Evolutionary conservation across 2,329 filamentous ascomycete genomes (phyloP).

Genomic region (Colletotrichum tropicicola): DNA sequence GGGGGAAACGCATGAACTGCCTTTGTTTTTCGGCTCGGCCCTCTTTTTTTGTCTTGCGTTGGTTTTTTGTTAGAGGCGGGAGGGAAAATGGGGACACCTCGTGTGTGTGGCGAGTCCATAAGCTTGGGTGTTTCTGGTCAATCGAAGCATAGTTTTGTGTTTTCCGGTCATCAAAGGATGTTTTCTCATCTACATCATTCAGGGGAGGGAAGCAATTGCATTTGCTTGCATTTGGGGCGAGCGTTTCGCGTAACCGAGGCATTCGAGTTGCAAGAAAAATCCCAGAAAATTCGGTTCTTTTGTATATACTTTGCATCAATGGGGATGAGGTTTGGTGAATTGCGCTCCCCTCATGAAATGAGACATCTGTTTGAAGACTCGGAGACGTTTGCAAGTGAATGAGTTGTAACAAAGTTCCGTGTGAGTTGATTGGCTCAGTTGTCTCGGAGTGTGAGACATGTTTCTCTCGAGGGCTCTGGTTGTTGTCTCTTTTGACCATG

Average conservation of each 20-base stretch:
- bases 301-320: slow-evolving; percentile 26
- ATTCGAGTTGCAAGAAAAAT: not conserved
- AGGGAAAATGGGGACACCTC: not conserved
- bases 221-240: not conserved
- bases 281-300: slow-evolving; percentile 18
- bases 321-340: slow-evolving; percentile 31
- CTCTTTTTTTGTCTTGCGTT: not conserved
- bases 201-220: not conserved
- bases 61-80: not conserved
- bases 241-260: not conserved
- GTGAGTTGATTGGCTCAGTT: too few relatives aligned
- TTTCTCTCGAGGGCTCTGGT: too few relatives aligned
- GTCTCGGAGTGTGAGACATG: too few relatives aligned
- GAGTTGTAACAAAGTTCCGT: too few relatives aligned
- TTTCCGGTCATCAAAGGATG: too few relatives aligned
- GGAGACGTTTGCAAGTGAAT: too few relatives aligned
- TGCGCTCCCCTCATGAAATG: not conserved
- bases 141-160: not conserved
- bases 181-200: too few relatives aligned
- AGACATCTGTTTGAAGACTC: too few relatives aligned
- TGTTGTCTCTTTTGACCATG: too few relatives aligned
- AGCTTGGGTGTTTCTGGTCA: not conserved
- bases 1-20: not conserved
- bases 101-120: not conserved
- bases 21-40: not conserved